Evolutionary conservation across 176 grass and related monocot species (phyloP), one percentile per base, ranked within the genome.

Genomic region (Eremochloa ophiuroides): DNA sequence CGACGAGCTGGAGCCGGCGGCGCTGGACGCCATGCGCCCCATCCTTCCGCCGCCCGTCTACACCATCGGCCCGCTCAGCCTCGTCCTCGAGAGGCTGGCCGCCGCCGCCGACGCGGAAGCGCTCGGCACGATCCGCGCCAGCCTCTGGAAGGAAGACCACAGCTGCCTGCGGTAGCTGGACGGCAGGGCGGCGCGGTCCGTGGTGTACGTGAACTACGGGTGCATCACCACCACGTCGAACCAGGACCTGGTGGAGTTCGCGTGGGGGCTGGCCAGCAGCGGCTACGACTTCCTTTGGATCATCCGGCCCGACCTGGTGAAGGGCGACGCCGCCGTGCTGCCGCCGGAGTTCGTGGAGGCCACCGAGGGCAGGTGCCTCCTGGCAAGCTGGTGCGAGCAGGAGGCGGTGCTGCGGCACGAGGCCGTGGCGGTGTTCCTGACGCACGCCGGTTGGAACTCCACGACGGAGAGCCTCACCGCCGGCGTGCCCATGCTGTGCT

Each of bases 381-480:
- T 89, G 38, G 77, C 73, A 51, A 50, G 62, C 40, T 85, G 76
- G 87, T 78, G 62, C 68, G 48, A 64, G 62, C 87, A 89, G 76
- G 62, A 40, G 76, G 82, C 69, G 2, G 71, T 81, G 62, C 76
- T 89, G 62, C 47, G 63, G 35, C 82, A 89, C 77, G 18, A 8
- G 47, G 82, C 87, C 40, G 70, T 85, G 6, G 77, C 82, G 39
- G 17, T 48, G 63, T 91, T 89, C 70, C 75, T 94, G 39, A 91
- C 83, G 5, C 92, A 94, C 81, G 72, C 67, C 67, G 92, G 92
- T 2, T 91, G 89, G 92, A 94, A 94, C 86, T 94, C 92, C 3
- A 89, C 77, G 38, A 40, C 69, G 56, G 94, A 97, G 86, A 41
- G 69, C 62, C 41, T 87, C 2, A 10, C 20, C 80, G 55, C 61